Base-by-base conservation (phyloP, 2,329 filamentous ascomycete species). In the Aureobasidium musti region DNA sequence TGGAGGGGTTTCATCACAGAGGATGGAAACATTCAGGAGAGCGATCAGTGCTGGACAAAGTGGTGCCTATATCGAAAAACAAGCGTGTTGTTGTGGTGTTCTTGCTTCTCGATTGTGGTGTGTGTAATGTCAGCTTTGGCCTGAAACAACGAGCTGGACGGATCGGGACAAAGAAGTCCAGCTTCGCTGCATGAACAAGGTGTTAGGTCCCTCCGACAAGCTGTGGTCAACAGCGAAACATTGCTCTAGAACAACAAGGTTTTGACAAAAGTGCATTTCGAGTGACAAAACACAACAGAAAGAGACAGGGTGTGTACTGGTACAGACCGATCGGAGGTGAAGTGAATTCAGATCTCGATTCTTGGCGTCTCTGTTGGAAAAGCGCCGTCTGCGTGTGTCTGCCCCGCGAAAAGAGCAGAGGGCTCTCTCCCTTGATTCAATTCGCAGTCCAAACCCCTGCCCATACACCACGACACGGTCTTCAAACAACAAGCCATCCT, bases 381-480 rank as follows among this genome's bases (percentile, higher is more conserved):
- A 59, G 54, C 50, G 50, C 19, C 50, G 50, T 30, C 45, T 47
- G 21, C 17, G 14, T 53, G 50, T 54, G 50, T 54, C 50, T 56
- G 53, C 54, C 54, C 54, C 54, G 54, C 54, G 54, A 57, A 57
- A 57, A 57, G 54, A 21, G 52, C 54, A 57, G 43, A 57, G 54
- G 14, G 52, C 54, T 7, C 53, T 43, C 39, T 45, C 56, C 56
- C 56, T 47, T 60, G 21, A 60, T 60, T 43, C 56, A 60, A 59
- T 43, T 45, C 39, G 41, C 56, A 59, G 52, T 23, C 41, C 39
- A 33, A 33, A 60, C 39, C 41, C 54, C 54, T 39, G 41, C 41
- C 54, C 37, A 28, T 56, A 56, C 54, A 57, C 54, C 5, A 28
- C 23, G 5, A 45, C 49, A 30, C 37, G 5, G 23, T 54, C 50